Base-by-base conservation (phyloP, 768 basidiomycete genomes). In the Lactifluus piperatus region DNA sequence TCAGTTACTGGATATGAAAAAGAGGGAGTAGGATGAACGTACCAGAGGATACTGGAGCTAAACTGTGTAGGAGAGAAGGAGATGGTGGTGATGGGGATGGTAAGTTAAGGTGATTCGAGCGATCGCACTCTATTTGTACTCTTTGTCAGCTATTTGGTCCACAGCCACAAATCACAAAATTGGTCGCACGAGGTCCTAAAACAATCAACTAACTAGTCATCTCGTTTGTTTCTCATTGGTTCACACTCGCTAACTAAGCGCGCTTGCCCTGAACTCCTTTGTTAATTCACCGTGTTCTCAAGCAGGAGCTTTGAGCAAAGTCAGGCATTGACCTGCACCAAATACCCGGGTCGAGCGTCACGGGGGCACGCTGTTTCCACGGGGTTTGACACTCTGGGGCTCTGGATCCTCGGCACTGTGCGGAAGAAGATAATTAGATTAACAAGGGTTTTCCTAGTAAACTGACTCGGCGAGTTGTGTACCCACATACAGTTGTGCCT, bases 91-190 rank as follows among this genome's bases (percentile, higher is more conserved):
- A 51, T 59, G 64, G 51, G 65, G 34, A 34, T 37, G 61, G n/a
- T n/a, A 66, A 71, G 67, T 62, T 54, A 48, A 57, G 51, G 34
- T 34, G 29, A 43, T 39, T 47, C 39, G 14, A 52, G 62, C 62
- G 53, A 60, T 50, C 62, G 64, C 58, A 62, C 67, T 69, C 73
- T 65, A 72, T 74, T 74, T 72, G 70, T 63, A 65, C 64, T 68
- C 59, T 75, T 74, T 71, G 73, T 62, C 36, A 39, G 51, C 65
- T 75, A 60, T 74, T 74, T 75, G 74, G 74, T 24, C 57, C 67
- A 51, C 60, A 54, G 58, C 58, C 58, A 60, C 52, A 56, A n/a
- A 56, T 47, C 43, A 24, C 43, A 20, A 41, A n/a, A n/a, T n/a
- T n/a, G n/a, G n/a, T n/a, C n/a, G n/a, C n/a, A n/a, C n/a, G n/a